Base-by-base conservation (phyloP, 371 early-diverging fungal species). In the Sporodiniella umbellata region DNA sequence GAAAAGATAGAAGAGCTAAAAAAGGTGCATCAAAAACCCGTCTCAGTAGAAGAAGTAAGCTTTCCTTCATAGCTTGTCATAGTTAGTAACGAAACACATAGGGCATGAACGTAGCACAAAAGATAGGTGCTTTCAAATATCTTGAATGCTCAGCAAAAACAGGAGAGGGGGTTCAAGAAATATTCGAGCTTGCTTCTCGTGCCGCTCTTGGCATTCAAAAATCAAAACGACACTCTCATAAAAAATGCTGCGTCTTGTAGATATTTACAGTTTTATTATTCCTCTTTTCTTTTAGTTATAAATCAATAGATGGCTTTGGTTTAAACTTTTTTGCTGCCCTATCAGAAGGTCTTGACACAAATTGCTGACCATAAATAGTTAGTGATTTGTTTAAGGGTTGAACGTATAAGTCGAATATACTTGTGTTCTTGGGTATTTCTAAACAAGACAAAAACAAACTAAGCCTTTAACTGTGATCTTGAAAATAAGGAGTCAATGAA, bases 321-420 rank as follows among this genome's bases (percentile, higher is more conserved):
- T 94, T 94, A 70, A 94, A 93, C 62, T 96, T 96, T 59, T 85
- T 91, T 7, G 85, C 67, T 8, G 86, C 87, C 38, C 96, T 75
- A 43, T 92, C 93, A 15, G 87, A 78, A 0, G 94, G 73, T 30
- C 92, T 71, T 42, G 75, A 80, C 25, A 75, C 70, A 48, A 95
- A 75, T 55, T 93, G 91, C 59, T 87, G 81, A 1, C 96, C 96
- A 61, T 89, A 93, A 4, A 96, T 51, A 33, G 81, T 81, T 48
- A 83, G 81, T 17, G 74, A 51, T 15, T 63, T 50, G 1, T 42
- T 19, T n/a, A 45, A 49, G 12, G 64, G 64, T 22, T 66, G 51
- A 14, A 85, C 52, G 11, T 60, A 56, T 45, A 94, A 58, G 17
- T 77, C 66, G 59, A 95, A 96, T 25, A 92, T 78, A 37, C 73